Evolutionary conservation across 2,329 filamentous ascomycete species (phyloP).

Genomic region (Trichoderma koningii): DNA sequence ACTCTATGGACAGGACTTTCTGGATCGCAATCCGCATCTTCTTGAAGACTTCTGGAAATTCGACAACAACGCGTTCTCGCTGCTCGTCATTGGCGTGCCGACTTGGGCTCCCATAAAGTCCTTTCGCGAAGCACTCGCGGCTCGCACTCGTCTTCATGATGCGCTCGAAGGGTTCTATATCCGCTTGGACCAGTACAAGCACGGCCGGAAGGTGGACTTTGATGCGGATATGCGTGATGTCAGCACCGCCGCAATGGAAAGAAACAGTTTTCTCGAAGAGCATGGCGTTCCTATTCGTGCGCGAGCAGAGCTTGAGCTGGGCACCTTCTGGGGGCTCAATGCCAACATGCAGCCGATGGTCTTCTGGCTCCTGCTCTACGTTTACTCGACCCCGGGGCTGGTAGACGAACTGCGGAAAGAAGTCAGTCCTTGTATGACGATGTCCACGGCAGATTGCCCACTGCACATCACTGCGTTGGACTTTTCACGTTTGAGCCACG

Average conservation of each 20-base stretch:
- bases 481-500: slow-evolving; percentile 9
- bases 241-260: slow-evolving; percentile 27
- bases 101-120: slow-evolving; percentile 30
- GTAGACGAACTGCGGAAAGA: slow-evolving; percentile 29
- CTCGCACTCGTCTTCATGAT: slow-evolving; percentile 29
- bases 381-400: slow-evolving; percentile 29
- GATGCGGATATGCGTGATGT: slow-evolving; percentile 30
- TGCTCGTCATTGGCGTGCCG: slow-evolving; percentile 32
- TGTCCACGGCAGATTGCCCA: background rate
- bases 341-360: slow-evolving; percentile 32
- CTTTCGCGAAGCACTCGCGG: slow-evolving; percentile 30
- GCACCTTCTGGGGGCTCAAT: slow-evolving; percentile 31
- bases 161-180: slow-evolving; percentile 8
- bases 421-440: slow-evolving; percentile 21
- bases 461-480: slow-evolving; percentile 24
- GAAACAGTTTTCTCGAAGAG: slow-evolving; percentile 29
- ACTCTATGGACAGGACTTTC: slow-evolving; percentile 32
- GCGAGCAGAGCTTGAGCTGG: slow-evolving; percentile 13
- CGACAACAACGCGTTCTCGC: slow-evolving; percentile 31
- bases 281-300: slow-evolving; percentile 20
- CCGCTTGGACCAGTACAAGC: background rate
- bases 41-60: slow-evolving; percentile 33
- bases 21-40: slow-evolving; percentile 27
- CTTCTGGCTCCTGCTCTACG: slow-evolving; percentile 32
- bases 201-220: slow-evolving; percentile 25